Base-by-base conservation (phyloP, 163 green algal genomes). In the Chlamydomonas reinhardtii region DNA sequence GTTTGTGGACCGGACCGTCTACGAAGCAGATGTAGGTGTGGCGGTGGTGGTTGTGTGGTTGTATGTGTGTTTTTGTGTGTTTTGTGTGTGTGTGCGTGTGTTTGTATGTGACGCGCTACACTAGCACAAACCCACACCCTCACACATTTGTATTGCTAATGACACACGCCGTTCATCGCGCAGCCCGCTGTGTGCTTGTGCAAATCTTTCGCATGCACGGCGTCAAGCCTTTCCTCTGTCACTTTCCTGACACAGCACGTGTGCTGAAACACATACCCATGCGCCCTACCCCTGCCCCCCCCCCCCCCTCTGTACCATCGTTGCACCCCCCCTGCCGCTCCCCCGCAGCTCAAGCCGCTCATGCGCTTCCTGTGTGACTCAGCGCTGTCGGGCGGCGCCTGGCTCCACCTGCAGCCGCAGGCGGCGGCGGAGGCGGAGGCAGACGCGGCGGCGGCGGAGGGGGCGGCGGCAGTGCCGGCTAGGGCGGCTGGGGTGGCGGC, bases 311-410 rank as follows among this genome's bases (percentile, higher is more conserved):
- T 31, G 54, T 24, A 19, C 20, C 52, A 25, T 61, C 59, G 34
- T 59, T 16, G 0, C 12, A 16, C 19, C 27, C 5, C 19, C 3
- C 29, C 4, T 48, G 29, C 8, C 48, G 29, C 14, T 11, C 48
- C 24, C 39, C 35, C 61, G 73, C 82, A 94, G 90, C 77, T 94
- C 2, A 94, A 93, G 79, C 86, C 85, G 0, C 90, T 98, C 61
- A 95, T 92, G 73, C 91, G 95, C 54, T 96, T 98, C 79, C 84
- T 97, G 59, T 94, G 90, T 15, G 95, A 98, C 76, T 73, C 89
- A 0, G 78, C 70, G 11, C 59, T 97, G 0, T 94, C 92, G 34
- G 93, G 91, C 31, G 95, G 95, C 22, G 89, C 91, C 32, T 98
- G 95, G 95, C 15, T 96, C 37, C 85, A 82, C 76, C 32, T 97